Evolutionary conservation across 306 rosid genomes (phyloP), one percentile per base, ranked within the genome.

Genomic region (Acacia crassicarpa): DNA sequence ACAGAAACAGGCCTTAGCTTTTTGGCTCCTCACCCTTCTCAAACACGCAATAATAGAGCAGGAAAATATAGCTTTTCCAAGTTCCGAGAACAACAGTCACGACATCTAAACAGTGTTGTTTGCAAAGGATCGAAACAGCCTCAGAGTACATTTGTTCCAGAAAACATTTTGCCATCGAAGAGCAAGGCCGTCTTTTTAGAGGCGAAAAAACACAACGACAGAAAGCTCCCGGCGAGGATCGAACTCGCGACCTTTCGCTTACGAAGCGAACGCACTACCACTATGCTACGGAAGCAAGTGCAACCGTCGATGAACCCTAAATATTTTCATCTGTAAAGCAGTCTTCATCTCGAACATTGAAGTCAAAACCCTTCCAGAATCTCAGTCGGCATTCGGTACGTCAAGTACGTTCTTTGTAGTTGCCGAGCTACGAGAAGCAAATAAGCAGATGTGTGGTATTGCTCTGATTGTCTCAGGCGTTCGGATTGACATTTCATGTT

Each of bases 201-300:
- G n/a, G n/a, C 1, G 6, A 0, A 14, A 3, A 48, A 14, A 3
- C 2, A 51, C 1, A 16, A 17, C 58, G 22, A 9, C 3, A 20
- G 20, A 3, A 23, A 83, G 94, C 93, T 89, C 93, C 91, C 93
- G 86, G 93, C 90, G 93, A 91, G 92, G 90, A 89, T 92, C 91
- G 94, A 92, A 92, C 97, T 89, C 94, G 89, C 94, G 94, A 90
- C 93, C 93, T 90, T 90, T 89, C 94, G 89, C 97, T 92, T 92
- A 92, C 92, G 94, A 90, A 92, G 94, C 93, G 94, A 90, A 89
- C 90, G 93, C 97, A 92, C 91, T 89, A 90, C 97, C 97, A 90
- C 94, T 90, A 88, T 87, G 94, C 94, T 89, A 92, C 85, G 91
- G 94, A 92, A 89, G 93, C 97, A 0, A 0, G 2, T 1, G 2